Conservation (phyloP, 1,284 basidiomycete genomes). For the Naganishia albida region DNA sequence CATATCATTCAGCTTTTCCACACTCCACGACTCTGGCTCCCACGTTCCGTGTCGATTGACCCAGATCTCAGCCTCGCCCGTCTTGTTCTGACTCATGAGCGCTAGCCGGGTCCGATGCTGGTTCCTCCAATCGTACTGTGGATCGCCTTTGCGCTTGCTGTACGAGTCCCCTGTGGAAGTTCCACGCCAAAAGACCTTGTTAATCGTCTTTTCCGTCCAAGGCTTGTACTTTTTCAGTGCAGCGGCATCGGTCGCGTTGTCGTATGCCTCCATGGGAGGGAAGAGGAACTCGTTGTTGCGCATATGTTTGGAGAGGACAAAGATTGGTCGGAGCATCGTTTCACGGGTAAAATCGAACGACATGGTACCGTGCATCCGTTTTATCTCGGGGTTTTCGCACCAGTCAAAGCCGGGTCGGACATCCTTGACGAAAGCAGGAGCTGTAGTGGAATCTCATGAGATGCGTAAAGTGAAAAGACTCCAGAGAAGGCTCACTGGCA, state of each 20-base stretch:
- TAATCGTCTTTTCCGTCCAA: conserved; percentile 49
- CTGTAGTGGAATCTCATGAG: conserved; percentile 30
- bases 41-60: conserved; percentile 45
- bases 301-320: conserved; percentile 50
- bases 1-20: conserved; percentile 46
- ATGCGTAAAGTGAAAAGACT: neutral
- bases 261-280: conserved; percentile 51
- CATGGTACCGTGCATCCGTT: conserved; percentile 47
- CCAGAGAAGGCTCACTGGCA: conserved; percentile 10
- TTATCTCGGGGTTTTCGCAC: conserved; percentile 45
- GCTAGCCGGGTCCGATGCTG: conserved; percentile 35
- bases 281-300: conserved; percentile 49
- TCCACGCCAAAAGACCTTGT: conserved; percentile 56
- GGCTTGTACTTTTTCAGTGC: conserved; percentile 40
- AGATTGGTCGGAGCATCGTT: conserved; percentile 47
- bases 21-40: conserved; percentile 41
- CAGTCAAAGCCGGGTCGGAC: conserved; percentile 41
- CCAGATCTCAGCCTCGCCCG: conserved; percentile 46
- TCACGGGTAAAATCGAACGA: conserved; percentile 45
- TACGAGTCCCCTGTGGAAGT: conserved; percentile 53
- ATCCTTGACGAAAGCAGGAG: conserved; percentile 47
- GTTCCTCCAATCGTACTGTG: conserved; percentile 31
- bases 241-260: conserved; percentile 39
- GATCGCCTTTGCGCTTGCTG: conserved; percentile 37
- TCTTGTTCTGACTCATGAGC: conserved; percentile 46